Percentiles rank a stretch among this genome's conserved stretches.
phyloP scores from a whole-genome alignment of 805 yeast species.

The Wickerhamomyces chambardii region DNA sequence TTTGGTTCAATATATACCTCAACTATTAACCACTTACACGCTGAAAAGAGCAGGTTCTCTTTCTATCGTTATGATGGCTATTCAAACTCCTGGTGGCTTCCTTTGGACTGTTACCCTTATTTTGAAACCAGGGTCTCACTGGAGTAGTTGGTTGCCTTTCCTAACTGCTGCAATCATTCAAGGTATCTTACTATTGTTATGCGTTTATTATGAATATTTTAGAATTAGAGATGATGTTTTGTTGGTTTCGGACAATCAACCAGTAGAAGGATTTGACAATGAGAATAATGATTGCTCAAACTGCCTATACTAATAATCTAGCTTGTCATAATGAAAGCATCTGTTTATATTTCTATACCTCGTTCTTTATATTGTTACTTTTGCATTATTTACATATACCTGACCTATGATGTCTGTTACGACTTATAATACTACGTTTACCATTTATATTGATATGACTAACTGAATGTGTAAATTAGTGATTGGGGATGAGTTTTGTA shows the following conservation, averaged over 20 bases:
- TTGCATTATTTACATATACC: no score
- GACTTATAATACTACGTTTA: no score
- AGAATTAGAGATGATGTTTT: neutral
- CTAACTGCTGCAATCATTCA: slow-evolving; percentile 65
- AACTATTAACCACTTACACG: slow-evolving; percentile 56
- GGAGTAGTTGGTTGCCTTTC: slow-evolving; percentile 86
- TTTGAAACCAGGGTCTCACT: slow-evolving; percentile 63
- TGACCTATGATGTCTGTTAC: no score
- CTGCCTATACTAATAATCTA: no score
- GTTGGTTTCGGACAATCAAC: no score
- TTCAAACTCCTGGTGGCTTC: slow-evolving; percentile 88
- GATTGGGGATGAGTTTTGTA: no score
- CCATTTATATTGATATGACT: no score
- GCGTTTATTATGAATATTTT: slow-evolving; percentile 38
- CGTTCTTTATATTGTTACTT: no score
- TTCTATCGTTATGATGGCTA: slow-evolving; percentile 71
- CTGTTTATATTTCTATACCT: no score
- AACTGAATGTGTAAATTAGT: no score
- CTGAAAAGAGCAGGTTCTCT: slow-evolving; percentile 75
- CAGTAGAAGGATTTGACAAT: neutral
- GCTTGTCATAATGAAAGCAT: no score
- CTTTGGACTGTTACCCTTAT: slow-evolving; percentile 69
- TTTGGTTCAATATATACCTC: slow-evolving; percentile 71
- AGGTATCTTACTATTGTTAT: slow-evolving; percentile 49
- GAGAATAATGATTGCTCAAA: neutral